Percentiles rank a stretch among this genome's conserved stretches.
Conservation (phyloP, 1,284 basidiomycete species). For the Cystobasidium pallidum region DNA sequence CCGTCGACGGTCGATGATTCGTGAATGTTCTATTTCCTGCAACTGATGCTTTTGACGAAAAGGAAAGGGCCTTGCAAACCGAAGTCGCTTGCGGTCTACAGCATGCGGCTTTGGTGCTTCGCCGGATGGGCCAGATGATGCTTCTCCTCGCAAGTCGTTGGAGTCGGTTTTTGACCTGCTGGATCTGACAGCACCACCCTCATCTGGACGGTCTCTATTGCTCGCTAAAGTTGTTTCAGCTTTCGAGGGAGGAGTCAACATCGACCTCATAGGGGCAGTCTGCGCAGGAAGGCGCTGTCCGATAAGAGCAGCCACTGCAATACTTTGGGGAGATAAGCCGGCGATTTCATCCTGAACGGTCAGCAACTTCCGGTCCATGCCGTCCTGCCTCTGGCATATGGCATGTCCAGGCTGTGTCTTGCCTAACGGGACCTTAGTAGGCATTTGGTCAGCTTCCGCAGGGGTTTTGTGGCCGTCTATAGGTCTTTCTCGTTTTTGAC, state of each 20-base stretch:
- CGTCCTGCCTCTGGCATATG: background rate
- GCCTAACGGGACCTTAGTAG: background rate
- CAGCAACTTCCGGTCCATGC: background rate
- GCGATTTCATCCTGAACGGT: background rate
- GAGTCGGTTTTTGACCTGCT: background rate
- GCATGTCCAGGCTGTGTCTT: background rate
- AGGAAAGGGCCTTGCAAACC: slow-evolving; percentile 22
- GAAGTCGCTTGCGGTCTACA: no score
- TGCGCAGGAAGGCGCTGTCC: background rate
- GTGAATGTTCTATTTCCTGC: background rate
- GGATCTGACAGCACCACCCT: background rate
- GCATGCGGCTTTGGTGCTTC: background rate
- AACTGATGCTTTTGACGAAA: slow-evolving; percentile 10
- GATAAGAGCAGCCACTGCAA: slow-evolving; percentile 10
- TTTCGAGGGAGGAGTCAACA: slow-evolving; percentile 5
- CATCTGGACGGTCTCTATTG: background rate
- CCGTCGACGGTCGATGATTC: slow-evolving; percentile 37
- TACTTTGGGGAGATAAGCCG: slow-evolving; percentile 10
- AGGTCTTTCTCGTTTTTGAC: background rate
- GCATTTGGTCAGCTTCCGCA: background rate
- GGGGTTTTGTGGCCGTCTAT: background rate
- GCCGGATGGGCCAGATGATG: background rate
- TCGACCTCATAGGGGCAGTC: background rate
- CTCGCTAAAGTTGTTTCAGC: background rate
- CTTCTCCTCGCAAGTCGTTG: no score